Conservation (phyloP, 75 land plant genomes). For the Adiantum capillusveneris region DNA sequence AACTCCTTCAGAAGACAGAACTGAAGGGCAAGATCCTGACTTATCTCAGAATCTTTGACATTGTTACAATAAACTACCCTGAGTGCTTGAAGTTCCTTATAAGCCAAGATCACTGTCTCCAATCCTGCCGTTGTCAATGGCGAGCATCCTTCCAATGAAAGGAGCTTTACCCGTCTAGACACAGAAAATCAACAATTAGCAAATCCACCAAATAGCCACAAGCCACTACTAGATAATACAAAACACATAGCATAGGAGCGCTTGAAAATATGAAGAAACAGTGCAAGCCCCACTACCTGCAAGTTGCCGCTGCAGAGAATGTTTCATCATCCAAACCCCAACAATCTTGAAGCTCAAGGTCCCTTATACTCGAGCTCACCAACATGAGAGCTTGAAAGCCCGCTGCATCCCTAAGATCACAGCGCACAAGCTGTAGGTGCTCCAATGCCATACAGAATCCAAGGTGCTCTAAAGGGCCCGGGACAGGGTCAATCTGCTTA, state of each 20-base stretch:
- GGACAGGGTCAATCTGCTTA: slow-evolving; percentile 25
- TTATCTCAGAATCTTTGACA: slow-evolving; percentile 30
- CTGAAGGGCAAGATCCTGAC: slow-evolving; percentile 22
- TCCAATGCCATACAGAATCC: slow-evolving; percentile 31
- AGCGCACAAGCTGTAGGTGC: slow-evolving; percentile 24
- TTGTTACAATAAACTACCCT: slow-evolving; percentile 30
- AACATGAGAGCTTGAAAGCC: slow-evolving; percentile 28
- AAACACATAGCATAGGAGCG: no score
- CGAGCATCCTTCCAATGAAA: slow-evolving; percentile 38
- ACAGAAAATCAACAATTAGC: not conserved
- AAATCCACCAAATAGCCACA: no score
- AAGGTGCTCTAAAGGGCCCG: slow-evolving; percentile 25
- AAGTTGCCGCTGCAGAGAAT: slow-evolving; percentile 15
- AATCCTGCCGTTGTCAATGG: slow-evolving; percentile 28
- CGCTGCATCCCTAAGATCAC: slow-evolving; percentile 29
- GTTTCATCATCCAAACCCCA: slow-evolving; percentile 42
- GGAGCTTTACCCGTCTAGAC: slow-evolving; percentile 15
- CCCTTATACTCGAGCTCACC: slow-evolving; percentile 22
- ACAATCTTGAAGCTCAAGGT: slow-evolving; percentile 34
- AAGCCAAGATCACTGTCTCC: slow-evolving; percentile 23
- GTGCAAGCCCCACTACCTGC: slow-evolving; percentile 18
- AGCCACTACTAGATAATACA: no score
- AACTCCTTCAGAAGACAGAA: slow-evolving; percentile 27
- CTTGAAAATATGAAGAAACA: no score
- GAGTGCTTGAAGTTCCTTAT: slow-evolving; percentile 31